phyloP scores from a whole-genome alignment of 78 protist species.

The Diacronema lutheri region DNA sequence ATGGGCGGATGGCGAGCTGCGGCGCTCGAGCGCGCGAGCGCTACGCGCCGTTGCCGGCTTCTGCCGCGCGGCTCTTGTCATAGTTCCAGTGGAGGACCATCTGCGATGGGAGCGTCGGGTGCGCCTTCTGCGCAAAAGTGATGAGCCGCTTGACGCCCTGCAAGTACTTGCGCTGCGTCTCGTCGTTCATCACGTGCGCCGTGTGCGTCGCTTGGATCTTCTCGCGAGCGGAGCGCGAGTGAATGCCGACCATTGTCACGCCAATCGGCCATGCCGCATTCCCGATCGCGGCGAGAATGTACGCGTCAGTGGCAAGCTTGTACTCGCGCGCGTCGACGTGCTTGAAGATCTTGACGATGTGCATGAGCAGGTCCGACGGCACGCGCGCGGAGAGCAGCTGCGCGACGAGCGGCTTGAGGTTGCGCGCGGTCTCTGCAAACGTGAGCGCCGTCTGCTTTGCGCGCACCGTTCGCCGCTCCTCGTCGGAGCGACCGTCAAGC shows the following conservation, averaged over 20 bases:
- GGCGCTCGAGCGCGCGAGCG: too few species aligned
- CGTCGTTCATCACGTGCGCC: conserved; percentile 89
- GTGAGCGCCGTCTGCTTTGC: not conserved
- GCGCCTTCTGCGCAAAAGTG: conserved; percentile 70
- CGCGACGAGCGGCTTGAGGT: not conserved
- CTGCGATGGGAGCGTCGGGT: conserved; percentile 70
- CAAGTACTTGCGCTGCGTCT: conserved; percentile 83
- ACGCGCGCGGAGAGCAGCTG: not conserved
- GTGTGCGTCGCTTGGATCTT: conserved; percentile 68
- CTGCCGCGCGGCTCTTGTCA: too few species aligned
- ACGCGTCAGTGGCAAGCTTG: conserved; percentile 66
- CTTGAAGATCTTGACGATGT: conserved; percentile 28
- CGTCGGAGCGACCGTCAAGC: not conserved
- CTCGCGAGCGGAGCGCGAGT: conserved; percentile 84
- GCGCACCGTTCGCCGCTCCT: conserved; percentile 13
- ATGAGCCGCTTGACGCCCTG: conserved; percentile 80
- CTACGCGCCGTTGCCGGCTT: too few species aligned
- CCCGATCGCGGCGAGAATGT: conserved; percentile 86
- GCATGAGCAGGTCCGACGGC: conserved; percentile 33
- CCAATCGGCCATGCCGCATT: conserved; percentile 94
- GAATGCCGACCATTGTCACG: conserved; percentile 87
- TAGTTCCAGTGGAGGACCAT: not conserved
- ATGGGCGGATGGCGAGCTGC: too few species aligned
- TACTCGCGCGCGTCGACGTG: conserved; percentile 67
- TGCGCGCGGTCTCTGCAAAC: not conserved